These are phyloP conservation scores for Ganoderma boninense DNA, from an alignment of 1,284 basidiomycete genomes.

Conservation along the genomic window DNA sequence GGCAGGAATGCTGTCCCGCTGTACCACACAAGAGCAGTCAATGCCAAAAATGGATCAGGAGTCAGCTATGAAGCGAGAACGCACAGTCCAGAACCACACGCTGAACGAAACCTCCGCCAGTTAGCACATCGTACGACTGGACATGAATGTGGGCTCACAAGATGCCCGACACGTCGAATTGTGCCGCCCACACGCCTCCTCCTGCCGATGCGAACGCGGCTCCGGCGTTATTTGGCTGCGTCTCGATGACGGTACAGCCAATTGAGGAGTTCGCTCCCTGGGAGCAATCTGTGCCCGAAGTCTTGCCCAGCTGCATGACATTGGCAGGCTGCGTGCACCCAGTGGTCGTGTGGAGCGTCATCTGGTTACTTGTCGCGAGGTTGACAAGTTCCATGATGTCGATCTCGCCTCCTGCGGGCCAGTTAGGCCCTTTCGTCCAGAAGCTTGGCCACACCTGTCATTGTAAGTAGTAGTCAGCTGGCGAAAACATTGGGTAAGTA, in stretches of 20 bases:
- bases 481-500: neutral
- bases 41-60: conserved; percentile 34
- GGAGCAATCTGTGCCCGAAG: conserved; percentile 51
- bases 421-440: conserved; percentile 59
- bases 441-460: conserved; percentile 59
- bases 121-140: conserved; percentile 18
- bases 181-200: conserved; percentile 71
- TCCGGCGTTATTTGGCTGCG: conserved; percentile 57
- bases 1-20: conserved; percentile 37
- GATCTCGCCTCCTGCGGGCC: conserved; percentile 67
- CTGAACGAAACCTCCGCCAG: conserved; percentile 38
- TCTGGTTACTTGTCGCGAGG: conserved; percentile 52
- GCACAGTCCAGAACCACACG: conserved; percentile 74
- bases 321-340: conserved; percentile 45
- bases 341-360: conserved; percentile 54
- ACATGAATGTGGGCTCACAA: conserved; percentile 29
- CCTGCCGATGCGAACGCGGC: conserved; percentile 61
- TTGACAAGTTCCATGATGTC: conserved; percentile 60
- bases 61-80: conserved; percentile 27
- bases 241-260: conserved; percentile 26
- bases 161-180: conserved; percentile 63
- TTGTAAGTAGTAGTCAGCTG: neutral
- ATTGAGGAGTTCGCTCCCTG: conserved; percentile 59
- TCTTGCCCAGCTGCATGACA: conserved; percentile 47
- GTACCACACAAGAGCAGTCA: conserved; percentile 25